Conservation (phyloP, 768 basidiomycete species). For the Naganishia antarctica region DNA sequence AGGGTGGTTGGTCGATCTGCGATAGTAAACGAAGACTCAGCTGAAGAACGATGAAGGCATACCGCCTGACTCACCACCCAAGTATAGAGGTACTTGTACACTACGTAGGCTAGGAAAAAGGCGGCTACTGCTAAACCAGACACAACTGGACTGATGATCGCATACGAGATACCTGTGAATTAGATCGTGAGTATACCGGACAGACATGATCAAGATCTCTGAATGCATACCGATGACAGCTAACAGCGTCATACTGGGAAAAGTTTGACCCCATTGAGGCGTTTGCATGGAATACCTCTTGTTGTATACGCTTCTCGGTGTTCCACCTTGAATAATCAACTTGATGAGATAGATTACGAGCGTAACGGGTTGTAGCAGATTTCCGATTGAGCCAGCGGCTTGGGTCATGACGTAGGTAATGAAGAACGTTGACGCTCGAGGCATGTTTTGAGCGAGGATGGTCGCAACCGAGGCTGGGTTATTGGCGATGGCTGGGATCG, state of each 20-base stretch:
- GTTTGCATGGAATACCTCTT: slow-evolving; percentile 70
- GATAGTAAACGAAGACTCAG: background rate
- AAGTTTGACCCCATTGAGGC: slow-evolving; percentile 69
- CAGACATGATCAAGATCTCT: background rate
- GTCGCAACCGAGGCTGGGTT: slow-evolving; percentile 67
- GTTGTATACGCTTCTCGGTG: slow-evolving; percentile 63
- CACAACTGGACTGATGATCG: slow-evolving; percentile 85
- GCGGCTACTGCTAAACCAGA: slow-evolving; percentile 77
- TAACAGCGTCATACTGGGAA: slow-evolving; percentile 68
- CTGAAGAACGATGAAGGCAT: background rate
- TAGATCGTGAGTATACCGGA: background rate
- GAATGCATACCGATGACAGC: slow-evolving; percentile 67
- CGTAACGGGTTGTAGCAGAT: slow-evolving; percentile 71
- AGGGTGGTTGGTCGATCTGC: slow-evolving; percentile 60
- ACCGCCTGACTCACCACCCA: slow-evolving; percentile 53
- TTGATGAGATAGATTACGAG: slow-evolving; percentile 85
- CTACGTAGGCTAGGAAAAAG: slow-evolving; percentile 75
- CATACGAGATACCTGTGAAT: slow-evolving; percentile 55
- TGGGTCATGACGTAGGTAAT: slow-evolving; percentile 58
- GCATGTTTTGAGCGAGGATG: slow-evolving; percentile 71
- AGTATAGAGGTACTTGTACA: slow-evolving; percentile 78
- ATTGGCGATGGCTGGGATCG: slow-evolving; percentile 61
- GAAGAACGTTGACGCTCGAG: slow-evolving; percentile 52
- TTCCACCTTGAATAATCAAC: slow-evolving; percentile 77
- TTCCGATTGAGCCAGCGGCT: slow-evolving; percentile 64